phyloP scores from a whole-genome alignment of 805 yeast genomes.

The Metschnikowia dekortorum region DNA sequence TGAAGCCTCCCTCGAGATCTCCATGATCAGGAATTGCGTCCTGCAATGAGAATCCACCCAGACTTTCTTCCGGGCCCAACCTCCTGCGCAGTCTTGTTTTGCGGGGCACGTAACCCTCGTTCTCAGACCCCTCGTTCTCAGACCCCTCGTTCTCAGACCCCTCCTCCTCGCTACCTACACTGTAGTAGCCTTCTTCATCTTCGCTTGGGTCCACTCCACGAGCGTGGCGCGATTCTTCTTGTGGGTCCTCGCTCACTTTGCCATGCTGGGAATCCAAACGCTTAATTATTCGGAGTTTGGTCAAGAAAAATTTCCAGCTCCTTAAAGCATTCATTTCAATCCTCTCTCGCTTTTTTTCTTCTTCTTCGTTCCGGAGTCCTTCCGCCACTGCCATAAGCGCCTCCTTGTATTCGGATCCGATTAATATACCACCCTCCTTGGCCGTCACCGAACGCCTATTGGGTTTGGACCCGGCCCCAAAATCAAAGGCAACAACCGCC shows the following conservation, averaged over 20 bases:
- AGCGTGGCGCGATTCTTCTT: background rate
- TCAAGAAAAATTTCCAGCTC: conserved; percentile 51
- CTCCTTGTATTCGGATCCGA: conserved; percentile 56
- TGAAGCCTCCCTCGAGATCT: background rate
- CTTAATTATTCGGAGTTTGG: conserved; percentile 44
- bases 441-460: conserved; percentile 51
- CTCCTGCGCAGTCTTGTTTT: conserved; percentile 2
- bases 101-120: conserved; percentile 9
- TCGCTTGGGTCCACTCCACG: conserved; percentile 3
- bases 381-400: conserved; percentile 53
- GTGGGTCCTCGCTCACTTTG: conserved; percentile 19
- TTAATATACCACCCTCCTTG: conserved; percentile 68
- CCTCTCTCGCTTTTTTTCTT: conserved; percentile 38
- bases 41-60: conserved; percentile 6
- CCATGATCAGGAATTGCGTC: background rate
- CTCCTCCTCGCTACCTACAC: conserved; percentile 17
- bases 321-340: conserved; percentile 48
- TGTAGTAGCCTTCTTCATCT: conserved; percentile 18
- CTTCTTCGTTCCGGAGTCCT: conserved; percentile 46
- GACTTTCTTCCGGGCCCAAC: background rate
- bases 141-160: conserved; percentile 9
- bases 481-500: conserved; percentile 86
- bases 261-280: conserved; percentile 51
- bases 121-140: conserved; percentile 11
- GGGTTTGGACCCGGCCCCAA: conserved; percentile 30